Base-by-base conservation (phyloP, 345 rosid species). In the Moringa oleifera region DNA sequence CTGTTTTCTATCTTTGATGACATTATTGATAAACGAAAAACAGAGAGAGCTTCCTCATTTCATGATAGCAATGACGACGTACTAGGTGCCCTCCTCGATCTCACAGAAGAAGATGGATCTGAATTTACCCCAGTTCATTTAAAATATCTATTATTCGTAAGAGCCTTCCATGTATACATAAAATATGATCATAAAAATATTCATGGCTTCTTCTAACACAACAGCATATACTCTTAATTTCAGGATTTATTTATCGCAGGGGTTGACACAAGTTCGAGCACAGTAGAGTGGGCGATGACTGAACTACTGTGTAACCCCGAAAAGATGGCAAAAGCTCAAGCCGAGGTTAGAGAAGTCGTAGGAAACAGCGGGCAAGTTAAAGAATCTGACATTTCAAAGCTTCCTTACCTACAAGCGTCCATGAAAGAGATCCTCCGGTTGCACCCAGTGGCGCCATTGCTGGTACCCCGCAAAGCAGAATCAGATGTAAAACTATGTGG, bases 191-290 rank as follows among this genome's bases (percentile, higher is more conserved):
- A 16, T 51, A 56, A 57, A 51, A n/a, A n/a, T n/a, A n/a, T n/a
- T n/a, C n/a, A n/a, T n/a, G 3, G 33, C 8, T 28, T 28, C 33
- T 8, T 28, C 33, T 22, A 21, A 52, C 53, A 63, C 62, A 50
- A 28, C 33, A 2, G 3, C 8, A 8, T 28, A 28, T 36, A 28
- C 25, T 36, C n/a, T n/a, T n/a, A n/a, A n/a, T 63, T 1, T 53
- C 59, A 82, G 82, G 85, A 78, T 21, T 20, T 78, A 57, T 78
- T 82, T 24, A 11, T 18, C 18, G 87, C 69, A 1, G 87, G 85
- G 0, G 72, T 76, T 0, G 87, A 84, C 33, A 82, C 85, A 23
- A 81, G 53, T 52, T 71, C 80, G 20, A 49, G 56, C 46, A 68
- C 73, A 16, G 33, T 76, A 17, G 76, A 76, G 23, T 76, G 76